phyloP scores from a whole-genome alignment of 176 grass and related monocot genomes.

The Olyra latifolia region DNA sequence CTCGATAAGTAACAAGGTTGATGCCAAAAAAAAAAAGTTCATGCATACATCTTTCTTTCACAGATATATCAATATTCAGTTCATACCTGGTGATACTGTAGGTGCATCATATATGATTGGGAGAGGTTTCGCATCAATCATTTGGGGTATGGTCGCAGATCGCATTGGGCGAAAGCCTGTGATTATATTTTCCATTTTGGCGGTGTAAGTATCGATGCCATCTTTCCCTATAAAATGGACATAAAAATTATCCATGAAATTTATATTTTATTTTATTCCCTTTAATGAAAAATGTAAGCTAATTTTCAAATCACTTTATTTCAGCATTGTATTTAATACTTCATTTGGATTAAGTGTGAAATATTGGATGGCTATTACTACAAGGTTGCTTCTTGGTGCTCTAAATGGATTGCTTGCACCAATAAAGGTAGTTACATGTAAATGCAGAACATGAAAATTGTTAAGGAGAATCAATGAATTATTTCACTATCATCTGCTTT shows the following conservation, averaged over 20 bases:
- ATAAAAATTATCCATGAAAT: too few species aligned
- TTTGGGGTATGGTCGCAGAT: slow-evolving; percentile 78
- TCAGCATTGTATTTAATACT: slow-evolving; percentile 73
- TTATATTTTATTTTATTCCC: too few species aligned
- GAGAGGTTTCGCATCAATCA: slow-evolving; percentile 62
- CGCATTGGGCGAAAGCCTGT: slow-evolving; percentile 79
- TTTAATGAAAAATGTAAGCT: too few species aligned
- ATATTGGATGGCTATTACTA: slow-evolving; percentile 77
- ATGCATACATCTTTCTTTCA: not conserved
- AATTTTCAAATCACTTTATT: not conserved
- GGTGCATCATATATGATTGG: slow-evolving; percentile 84
- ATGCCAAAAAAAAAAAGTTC: too few species aligned
- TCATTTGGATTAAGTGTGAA: slow-evolving; percentile 65
- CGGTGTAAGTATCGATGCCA: slow-evolving; percentile 57
- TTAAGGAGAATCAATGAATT: too few species aligned
- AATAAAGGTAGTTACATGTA: slow-evolving; percentile 28
- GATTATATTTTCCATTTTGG: slow-evolving; percentile 50
- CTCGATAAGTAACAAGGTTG: not conserved
- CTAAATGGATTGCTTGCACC: slow-evolving; percentile 69
- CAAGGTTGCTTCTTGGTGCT: slow-evolving; percentile 69
- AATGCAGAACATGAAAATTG: too few species aligned
- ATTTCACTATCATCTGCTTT: too few species aligned
- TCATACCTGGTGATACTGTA: slow-evolving; percentile 6
- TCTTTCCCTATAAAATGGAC: not conserved
- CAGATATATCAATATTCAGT: not conserved